Base-by-base conservation (phyloP, 2,329 filamentous ascomycete genomes). In the Pseudocercospora vitis region DNA sequence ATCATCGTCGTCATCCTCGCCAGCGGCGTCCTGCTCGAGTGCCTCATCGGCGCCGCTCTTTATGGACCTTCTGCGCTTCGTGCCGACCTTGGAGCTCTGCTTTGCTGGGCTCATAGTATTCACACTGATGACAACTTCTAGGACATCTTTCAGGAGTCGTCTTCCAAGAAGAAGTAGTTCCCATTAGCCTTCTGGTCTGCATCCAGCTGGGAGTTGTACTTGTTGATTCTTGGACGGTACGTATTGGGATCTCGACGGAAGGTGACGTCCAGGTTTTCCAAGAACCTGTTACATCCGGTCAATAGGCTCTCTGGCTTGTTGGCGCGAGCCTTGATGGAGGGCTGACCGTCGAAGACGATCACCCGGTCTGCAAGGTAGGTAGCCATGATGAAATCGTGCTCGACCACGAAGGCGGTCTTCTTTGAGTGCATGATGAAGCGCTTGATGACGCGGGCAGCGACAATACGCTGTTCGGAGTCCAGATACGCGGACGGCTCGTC, bases 381-480 rank as follows among this genome's bases (percentile, higher is more conserved):
- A 33, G 84, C 84, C 91, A 97, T 96, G 78, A 97, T 96, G 79
- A 99, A 97, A 82, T 99, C 94, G 87, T 99, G 94, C 85, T 99
- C 94, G 72, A 99, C 92, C 64, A 99, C 85, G 73, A 99, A 99
- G 47, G 94, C 94, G 0, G 94, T 99, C 84, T 97, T 97, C 85
- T 97, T 97, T 67, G 91, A 86, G 80, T 99, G 92, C 94, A 99
- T 99, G 76, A 99, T 99, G 82, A 95, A 99, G 63, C 94, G 88
- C 82, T 99, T 99, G 79, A 99, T 99, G 71, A 99, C 95, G 70
- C 91, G 88, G 40, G 92, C 88, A 58, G 91, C 92, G 66, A 99
- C 86, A 70, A 99, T 96, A 88, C 94, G 92, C 78, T 99, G 94
- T 78, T 99, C 94, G 46, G 94, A 97, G 74, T 99, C 94, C 55